Base-by-base conservation (phyloP, 2,329 filamentous ascomycete species). In the Pseudonectria buxi region DNA sequence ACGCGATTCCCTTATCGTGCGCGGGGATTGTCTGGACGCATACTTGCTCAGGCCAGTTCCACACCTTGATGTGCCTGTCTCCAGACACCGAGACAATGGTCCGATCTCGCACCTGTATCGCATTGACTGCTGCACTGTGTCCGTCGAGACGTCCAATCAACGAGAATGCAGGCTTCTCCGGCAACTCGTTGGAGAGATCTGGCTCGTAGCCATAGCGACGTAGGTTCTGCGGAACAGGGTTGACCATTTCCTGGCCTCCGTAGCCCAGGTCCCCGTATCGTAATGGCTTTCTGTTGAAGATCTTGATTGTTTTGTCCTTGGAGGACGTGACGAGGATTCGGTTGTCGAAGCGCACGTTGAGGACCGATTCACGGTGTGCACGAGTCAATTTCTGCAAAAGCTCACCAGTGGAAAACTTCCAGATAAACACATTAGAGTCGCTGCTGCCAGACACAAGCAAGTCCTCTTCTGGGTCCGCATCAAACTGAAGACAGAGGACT, bases 251-350 rank as follows among this genome's bases (percentile, higher is more conserved):
- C 3, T 50, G 39, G 2, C 49, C 51, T 2, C 59, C 59, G 57
- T 80, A 81, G 6, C 77, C 78, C 3, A 71, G 43, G 24, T 81
- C 76, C 14, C 76, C 76, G 28, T 72, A 67, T 24, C 66, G 65
- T n/a, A 95, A 65, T 13, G 78, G 69, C 13, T 68, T 72, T 5
- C 92, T 80, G 57, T 90, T 96, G 76, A 94, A 98, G 13, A 98
- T 81, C 61, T 95, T 95, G 69, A 98, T 95, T 1, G 83, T 83
- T 60, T 89, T 94, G 61, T 98, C 92, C 59, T 98, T 98, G 32
- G 90, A 96, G 54, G 92, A 96, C 1, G 92, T 98, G 10, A 96
- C 87, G 4, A 98, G 71, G 44, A 94, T 94, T 7, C 86, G 78
- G 46, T 86, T 82, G 55, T 96, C 89, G 48, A 96, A 98, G 42